Conservation (phyloP, 371 early-diverging fungal genomes). For the Batkoa obscura region DNA sequence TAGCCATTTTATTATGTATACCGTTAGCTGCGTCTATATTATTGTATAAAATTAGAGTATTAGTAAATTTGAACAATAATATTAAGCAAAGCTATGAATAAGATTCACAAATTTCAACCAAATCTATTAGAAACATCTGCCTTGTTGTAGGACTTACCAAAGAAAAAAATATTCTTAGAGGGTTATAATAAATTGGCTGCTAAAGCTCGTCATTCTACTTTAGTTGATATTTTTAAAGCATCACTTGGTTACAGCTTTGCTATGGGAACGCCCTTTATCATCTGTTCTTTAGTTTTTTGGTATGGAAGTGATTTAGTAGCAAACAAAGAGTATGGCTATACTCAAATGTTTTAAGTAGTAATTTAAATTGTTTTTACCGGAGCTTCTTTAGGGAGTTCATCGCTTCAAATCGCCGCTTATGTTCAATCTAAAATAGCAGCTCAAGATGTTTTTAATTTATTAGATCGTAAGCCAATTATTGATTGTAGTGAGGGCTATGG, state of each 20-base stretch:
- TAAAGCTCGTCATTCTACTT: conserved; percentile 2
- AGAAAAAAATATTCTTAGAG: conserved; percentile 43
- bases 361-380: conserved; percentile 47
- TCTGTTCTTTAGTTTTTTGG: conserved; percentile 55
- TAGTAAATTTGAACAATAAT: conserved; percentile 17
- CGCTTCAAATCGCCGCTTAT: conserved; percentile 41
- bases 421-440: conserved; percentile 35
- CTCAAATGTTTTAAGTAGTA: conserved; percentile 29
- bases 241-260: conserved; percentile 36
- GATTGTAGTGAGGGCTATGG: conserved; percentile 19
- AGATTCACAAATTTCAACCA: conserved; percentile 54
- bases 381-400: conserved; percentile 33
- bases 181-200: conserved; percentile 20
- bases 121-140: conserved; percentile 69
- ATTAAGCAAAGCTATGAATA: conserved; percentile 40
- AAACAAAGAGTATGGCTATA: conserved; percentile 19
- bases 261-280: conserved; percentile 37
- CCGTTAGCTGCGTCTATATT: conserved; percentile 17
- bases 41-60: conserved; percentile 2
- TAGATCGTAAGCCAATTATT: conserved; percentile 50
- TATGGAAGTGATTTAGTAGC: conserved; percentile 38
- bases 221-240: conserved; percentile 10
- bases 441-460: conserved; percentile 37
- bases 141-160: conserved; percentile 73
- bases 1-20: conserved; percentile 31